Percentiles rank a stretch among this genome's conserved stretches.
Evolutionary conservation across 2,329 filamentous ascomycete species (phyloP).

Genomic region (Setomelanomma holmii): DNA sequence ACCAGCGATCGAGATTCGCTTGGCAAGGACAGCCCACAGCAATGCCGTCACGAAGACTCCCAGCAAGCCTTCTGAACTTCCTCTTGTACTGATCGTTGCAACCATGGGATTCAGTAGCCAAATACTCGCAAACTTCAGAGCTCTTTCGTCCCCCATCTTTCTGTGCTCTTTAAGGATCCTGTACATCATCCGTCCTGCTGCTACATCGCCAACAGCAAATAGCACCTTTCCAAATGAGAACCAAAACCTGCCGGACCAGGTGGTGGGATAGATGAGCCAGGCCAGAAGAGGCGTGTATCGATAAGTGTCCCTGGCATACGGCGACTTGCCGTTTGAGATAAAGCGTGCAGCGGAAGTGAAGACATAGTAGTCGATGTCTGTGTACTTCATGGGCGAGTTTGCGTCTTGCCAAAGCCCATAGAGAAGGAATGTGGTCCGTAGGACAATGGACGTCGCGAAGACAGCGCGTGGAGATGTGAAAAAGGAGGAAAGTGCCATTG

Average conservation of each 20-base stretch:
- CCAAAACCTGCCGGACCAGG: constrained; percentile 63
- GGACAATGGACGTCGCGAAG: constrained; percentile 58
- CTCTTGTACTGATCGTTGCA: constrained; percentile 91
- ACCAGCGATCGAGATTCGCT: constrained; percentile 71
- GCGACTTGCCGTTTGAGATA: constrained; percentile 70
- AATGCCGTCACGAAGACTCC: constrained; percentile 84
- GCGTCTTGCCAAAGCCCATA: constrained; percentile 95
- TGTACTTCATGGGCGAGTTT: constrained; percentile 92
- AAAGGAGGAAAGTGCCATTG: constrained; percentile 40
- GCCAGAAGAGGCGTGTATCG: constrained; percentile 94
- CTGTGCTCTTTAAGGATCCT: constrained; percentile 56
- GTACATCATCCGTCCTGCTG: constrained; percentile 81
- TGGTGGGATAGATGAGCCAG: constrained; percentile 86
- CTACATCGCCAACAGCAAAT: constrained; percentile 82
- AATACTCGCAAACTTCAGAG: constrained; percentile 79
- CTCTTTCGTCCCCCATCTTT: constrained; percentile 51
- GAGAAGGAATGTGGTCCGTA: constrained; percentile 77
- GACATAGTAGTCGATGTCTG: constrained; percentile 97
- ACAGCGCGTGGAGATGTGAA: constrained; percentile 46
- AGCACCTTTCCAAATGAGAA: constrained; percentile 88
- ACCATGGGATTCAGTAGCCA: constrained; percentile 99
- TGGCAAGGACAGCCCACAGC: constrained; percentile 78
- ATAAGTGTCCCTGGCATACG: constrained; percentile 92
- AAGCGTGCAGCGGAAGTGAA: constrained; percentile 95
- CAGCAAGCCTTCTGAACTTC: constrained; percentile 89